A percentile compares a stretch with the other conserved stretches of the same genome.
Evolutionary conservation across 2,329 filamentous ascomycete genomes (phyloP).

Genomic region (Knoxdaviesia proteae): DNA sequence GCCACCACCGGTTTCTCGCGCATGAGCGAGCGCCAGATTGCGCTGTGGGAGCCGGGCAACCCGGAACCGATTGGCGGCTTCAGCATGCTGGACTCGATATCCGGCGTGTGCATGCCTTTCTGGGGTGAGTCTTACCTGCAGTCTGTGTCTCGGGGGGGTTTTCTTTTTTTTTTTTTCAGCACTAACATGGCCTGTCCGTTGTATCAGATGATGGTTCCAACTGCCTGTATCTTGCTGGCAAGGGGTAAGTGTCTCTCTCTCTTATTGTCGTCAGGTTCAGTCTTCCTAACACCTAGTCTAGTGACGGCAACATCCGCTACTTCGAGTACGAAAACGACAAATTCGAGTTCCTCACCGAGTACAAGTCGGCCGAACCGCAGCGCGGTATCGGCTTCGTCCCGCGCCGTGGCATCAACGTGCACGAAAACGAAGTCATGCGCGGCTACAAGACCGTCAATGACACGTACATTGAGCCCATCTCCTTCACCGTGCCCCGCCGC

Average conservation of each 20-base stretch:
- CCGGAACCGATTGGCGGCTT: slow-evolving; percentile 80
- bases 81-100: slow-evolving; percentile 79
- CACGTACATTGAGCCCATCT: slow-evolving; percentile 82
- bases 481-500: slow-evolving; percentile 85
- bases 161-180: not conserved
- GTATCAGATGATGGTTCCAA: slow-evolving; percentile 64
- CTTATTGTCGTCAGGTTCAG: not conserved
- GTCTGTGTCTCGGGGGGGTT: slow-evolving; percentile 8
- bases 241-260: slow-evolving; percentile 46
- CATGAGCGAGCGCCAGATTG: slow-evolving; percentile 95
- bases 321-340: slow-evolving; percentile 98
- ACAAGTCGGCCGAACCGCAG: slow-evolving; percentile 92
- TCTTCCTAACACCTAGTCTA: slow-evolving; percentile 17
- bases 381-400: slow-evolving; percentile 86
- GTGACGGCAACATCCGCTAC: slow-evolving; percentile 97
- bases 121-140: slow-evolving; percentile 40
- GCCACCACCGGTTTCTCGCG: slow-evolving; percentile 93
- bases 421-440: slow-evolving; percentile 90
- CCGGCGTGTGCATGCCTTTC: slow-evolving; percentile 97
- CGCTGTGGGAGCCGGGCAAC: slow-evolving; percentile 80
- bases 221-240: slow-evolving; percentile 88
- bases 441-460: slow-evolving; percentile 97
- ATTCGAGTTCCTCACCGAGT: slow-evolving; percentile 90
- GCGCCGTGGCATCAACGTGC: slow-evolving; percentile 83
- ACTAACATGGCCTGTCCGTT: slow-evolving; percentile 6